phyloP scores from a whole-genome alignment of 352 stramenopile species.

The Globisporangium megalacanthum region DNA sequence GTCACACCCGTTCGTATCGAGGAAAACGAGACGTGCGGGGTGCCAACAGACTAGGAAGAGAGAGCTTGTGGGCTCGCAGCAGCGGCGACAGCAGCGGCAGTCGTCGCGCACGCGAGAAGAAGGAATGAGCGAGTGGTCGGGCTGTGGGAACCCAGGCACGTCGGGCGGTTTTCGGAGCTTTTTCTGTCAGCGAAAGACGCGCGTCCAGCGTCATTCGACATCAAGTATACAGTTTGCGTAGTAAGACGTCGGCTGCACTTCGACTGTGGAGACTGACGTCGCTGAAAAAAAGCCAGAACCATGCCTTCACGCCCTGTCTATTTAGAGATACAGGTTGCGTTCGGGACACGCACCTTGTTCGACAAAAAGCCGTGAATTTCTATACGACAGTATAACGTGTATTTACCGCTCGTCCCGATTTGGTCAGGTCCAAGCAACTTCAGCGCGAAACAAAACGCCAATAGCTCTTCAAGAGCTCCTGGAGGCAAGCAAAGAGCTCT shows the following conservation, averaged over 20 bases:
- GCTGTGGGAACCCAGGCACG: not conserved
- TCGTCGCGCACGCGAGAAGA: too few relatives aligned
- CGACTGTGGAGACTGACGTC: too few relatives aligned
- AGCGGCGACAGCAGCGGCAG: too few relatives aligned
- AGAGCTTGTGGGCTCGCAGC: too few relatives aligned
- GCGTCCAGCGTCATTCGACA: not conserved
- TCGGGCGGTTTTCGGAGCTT: not conserved
- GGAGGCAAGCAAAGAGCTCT: too few relatives aligned
- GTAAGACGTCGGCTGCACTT: not conserved
- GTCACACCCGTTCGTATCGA: too few relatives aligned
- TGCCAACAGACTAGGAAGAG: not conserved
- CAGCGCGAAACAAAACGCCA: too few relatives aligned
- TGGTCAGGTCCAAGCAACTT: too few relatives aligned
- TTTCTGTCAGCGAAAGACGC: not conserved
- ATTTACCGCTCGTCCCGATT: too few relatives aligned
- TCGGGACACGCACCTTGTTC: not conserved
- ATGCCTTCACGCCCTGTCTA: not conserved
- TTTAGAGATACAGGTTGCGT: not conserved
- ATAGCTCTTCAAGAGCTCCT: too few relatives aligned
- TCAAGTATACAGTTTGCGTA: not conserved
- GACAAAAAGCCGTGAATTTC: too few relatives aligned
- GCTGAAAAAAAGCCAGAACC: conserved; percentile 1
- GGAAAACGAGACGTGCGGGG: not conserved
- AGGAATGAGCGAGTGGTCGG: not conserved
- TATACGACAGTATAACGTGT: too few relatives aligned